Conservation (phyloP, 768 basidiomycete species). For the Butyriboletus loyo region DNA sequence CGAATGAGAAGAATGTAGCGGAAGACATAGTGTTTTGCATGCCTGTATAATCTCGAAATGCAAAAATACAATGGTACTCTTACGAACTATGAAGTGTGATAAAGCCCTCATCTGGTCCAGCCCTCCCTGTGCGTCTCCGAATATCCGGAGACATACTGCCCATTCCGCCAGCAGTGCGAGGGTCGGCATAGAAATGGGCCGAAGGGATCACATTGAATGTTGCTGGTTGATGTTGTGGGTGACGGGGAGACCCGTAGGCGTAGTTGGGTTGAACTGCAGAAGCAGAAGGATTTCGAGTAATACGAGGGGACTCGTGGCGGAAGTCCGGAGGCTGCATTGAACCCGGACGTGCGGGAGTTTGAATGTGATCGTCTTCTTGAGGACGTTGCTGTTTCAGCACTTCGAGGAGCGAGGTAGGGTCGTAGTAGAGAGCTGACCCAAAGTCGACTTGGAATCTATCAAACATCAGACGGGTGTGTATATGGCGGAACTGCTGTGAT, state of each 20-base stretch:
- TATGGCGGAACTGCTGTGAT: neutral
- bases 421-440: constrained; percentile 69
- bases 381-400: constrained; percentile 40
- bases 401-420: constrained; percentile 59
- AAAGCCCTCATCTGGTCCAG: constrained; percentile 34
- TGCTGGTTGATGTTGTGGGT: constrained; percentile 27
- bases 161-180: constrained; percentile 32
- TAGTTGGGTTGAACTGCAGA: constrained; percentile 30
- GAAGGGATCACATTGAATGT: constrained; percentile 37
- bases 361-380: constrained; percentile 27
- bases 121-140: constrained; percentile 28
- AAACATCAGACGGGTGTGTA: neutral
- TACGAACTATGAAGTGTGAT: constrained; percentile 31
- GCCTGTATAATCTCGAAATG: neutral
- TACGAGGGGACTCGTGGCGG: constrained; percentile 34
- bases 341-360: constrained; percentile 17
- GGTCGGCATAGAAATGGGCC: constrained; percentile 40
- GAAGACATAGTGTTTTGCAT: neutral
- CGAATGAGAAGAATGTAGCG: neutral
- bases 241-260: constrained; percentile 30
- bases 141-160: constrained; percentile 36
- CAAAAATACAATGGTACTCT: constrained; percentile 5
- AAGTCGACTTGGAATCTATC: constrained; percentile 73
- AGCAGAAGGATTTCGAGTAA: constrained; percentile 28
- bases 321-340: constrained; percentile 35